Evolutionary conservation across 495 filamentous ascomycete genomes (phyloP).

Genomic region (Neurospora terricola): DNA sequence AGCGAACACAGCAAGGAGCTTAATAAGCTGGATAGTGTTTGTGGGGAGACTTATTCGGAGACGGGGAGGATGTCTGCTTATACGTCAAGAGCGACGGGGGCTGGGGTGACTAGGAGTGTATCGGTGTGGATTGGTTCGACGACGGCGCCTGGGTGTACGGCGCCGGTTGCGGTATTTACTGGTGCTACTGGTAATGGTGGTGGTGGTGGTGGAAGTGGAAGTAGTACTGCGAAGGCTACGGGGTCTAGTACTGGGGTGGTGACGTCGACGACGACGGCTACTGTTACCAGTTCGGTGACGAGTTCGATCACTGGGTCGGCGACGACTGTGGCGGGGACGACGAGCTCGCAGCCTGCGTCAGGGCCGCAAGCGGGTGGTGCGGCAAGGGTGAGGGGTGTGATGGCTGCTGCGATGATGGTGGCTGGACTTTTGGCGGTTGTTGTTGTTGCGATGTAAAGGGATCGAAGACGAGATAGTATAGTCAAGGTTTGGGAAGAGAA

Average conservation of each 20-base stretch:
- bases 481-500: too few species aligned
- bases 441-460: background rate
- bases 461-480: too few species aligned
- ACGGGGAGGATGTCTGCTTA: background rate
- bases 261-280: background rate
- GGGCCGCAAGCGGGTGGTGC: background rate
- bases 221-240: background rate
- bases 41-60: background rate
- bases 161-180: background rate
- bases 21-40: background rate
- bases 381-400: slow-evolving; percentile 3
- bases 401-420: slow-evolving; percentile 8
- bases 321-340: background rate
- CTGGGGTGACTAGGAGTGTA: background rate
- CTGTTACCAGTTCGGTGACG: background rate
- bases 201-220: background rate
- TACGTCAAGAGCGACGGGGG: background rate
- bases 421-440: slow-evolving; percentile 19
- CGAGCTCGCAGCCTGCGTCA: background rate
- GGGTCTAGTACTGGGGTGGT: background rate
- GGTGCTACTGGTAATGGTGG: background rate
- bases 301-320: background rate
- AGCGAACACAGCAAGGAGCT: background rate
- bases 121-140: background rate
- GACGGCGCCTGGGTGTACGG: background rate